Evolutionary conservation across 2,329 filamentous ascomycete genomes (phyloP).

Genomic region (Aspergillus caelatus): DNA sequence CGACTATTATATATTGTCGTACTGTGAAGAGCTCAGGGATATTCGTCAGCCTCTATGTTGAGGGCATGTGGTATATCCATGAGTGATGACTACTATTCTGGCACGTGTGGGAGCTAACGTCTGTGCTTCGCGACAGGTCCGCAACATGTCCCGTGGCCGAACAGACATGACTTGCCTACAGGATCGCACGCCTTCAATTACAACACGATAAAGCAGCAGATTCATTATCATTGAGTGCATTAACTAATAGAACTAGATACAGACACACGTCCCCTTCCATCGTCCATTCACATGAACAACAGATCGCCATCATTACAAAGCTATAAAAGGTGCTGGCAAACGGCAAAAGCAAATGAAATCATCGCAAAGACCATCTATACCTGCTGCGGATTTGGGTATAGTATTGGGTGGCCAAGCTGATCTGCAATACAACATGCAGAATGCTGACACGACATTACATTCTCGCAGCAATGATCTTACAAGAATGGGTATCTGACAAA

Average conservation of each 20-base stretch:
- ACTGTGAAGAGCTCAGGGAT: neutral
- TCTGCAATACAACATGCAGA: neutral
- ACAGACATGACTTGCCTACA: neutral
- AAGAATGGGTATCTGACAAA: conserved; percentile 38
- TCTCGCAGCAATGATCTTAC: conserved; percentile 23
- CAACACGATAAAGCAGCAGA: neutral
- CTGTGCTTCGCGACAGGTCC: neutral
- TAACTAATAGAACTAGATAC: conserved; percentile 15
- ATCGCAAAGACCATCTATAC: conserved; percentile 16
- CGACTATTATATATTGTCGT: neutral
- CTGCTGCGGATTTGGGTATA: conserved; percentile 1
- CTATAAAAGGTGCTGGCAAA: conserved; percentile 7
- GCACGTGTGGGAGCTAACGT: neutral
- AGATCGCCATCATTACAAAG: conserved; percentile 14
- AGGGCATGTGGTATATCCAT: neutral
- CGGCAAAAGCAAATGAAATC: conserved; percentile 7
- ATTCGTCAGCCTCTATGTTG: neutral
- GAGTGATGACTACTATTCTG: neutral
- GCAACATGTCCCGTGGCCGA: neutral
- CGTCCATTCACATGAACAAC: conserved; percentile 4
- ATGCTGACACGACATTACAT: neutral
- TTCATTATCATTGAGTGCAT: neutral
- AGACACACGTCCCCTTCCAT: conserved; percentile 7
- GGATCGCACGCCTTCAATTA: neutral
- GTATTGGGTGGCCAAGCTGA: neutral